Evolutionary conservation across 108 stramenopile genomes (phyloP).

Genomic region (Nitzschia palea): DNA sequence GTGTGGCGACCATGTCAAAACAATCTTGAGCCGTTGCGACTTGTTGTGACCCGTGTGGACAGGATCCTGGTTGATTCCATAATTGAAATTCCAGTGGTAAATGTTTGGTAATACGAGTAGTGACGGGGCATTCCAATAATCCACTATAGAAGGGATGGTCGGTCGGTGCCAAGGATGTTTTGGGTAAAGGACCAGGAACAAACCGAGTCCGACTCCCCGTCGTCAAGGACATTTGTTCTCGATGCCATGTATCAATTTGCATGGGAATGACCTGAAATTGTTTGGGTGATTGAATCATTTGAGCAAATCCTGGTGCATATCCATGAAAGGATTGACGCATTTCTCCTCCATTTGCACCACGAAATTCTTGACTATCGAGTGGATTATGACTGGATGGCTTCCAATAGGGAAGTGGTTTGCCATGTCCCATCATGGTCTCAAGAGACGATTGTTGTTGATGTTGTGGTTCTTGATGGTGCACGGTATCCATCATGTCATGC

Average conservation of each 20-base stretch:
- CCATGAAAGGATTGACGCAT: conserved; percentile 23
- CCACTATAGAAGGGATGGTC: conserved; percentile 16
- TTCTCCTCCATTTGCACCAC: conserved; percentile 33
- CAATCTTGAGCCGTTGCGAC: neutral
- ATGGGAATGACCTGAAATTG: conserved; percentile 22
- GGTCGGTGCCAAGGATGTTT: conserved; percentile 3
- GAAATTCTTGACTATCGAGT: conserved; percentile 4
- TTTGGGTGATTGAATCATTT: conserved; percentile 23
- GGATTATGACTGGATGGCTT: neutral
- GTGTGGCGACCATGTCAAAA: neutral
- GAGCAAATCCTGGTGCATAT: conserved; percentile 28
- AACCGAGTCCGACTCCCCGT: neutral
- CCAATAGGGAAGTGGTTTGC: neutral
- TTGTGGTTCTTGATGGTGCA: neutral
- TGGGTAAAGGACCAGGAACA: conserved; percentile 23
- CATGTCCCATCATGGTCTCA: neutral
- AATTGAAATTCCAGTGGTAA: neutral
- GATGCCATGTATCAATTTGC: conserved; percentile 43
- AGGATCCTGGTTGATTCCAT: neutral
- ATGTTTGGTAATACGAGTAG: conserved; percentile 2
- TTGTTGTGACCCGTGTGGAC: neutral
- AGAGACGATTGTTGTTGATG: too few relatives aligned
- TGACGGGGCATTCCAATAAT: conserved; percentile 26
- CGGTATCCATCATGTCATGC: neutral
- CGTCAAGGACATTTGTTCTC: neutral